Base-by-base conservation (phyloP, 2,329 filamentous ascomycete species). In the Volutella citrinella region DNA sequence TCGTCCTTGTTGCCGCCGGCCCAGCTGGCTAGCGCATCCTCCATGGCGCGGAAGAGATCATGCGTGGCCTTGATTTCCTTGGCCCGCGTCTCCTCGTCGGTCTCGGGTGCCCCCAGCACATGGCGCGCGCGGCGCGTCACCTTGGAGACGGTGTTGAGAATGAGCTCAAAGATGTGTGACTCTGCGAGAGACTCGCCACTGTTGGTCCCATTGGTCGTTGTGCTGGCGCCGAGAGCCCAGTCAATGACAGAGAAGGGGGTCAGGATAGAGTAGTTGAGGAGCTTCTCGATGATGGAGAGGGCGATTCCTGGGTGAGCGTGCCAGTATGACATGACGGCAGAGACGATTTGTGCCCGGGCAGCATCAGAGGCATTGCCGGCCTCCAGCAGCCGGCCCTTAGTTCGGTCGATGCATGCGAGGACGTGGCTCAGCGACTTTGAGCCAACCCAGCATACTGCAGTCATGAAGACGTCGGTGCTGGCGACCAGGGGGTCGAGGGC, bases 401-500 rank as follows among this genome's bases (percentile, higher is more conserved):
- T 91, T 38, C 93, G 84, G 63, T 98, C 93, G 46, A 98, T 95
- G 60, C 87, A 95, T 8, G 90, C 94, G 12, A 98, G 78, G 5
- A 96, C 88, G 61, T 98, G 93, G 10, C 90, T 96, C 19, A 98
- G 78, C 1, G 91, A 96, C 64, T 98, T 98, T 45, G 87, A 90
- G 27, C 93, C 93, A 30, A 96, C 82, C 64, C 82, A 93, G 67
- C 91, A 93, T 48, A 98, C 90, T 14, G 87, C 82, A 1, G 91
- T 98, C 55, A 95, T 82, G 55, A 95, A 95, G 24, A 89, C 89
- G 57, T 97, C 93, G 5, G 89, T 95, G 44, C 87, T 93, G n/a
- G 83, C 74, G 12, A 95, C 78, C 24, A 93, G 70, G 5, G 89
- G 84, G 42, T 96, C 89, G 19, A 90, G 68, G 5, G 81, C 80